A percentile compares a stretch with the other conserved stretches of the same genome.
phyloP scores from a whole-genome alignment of 345 rosid genomes.

The Nephelium lappaceum region DNA sequence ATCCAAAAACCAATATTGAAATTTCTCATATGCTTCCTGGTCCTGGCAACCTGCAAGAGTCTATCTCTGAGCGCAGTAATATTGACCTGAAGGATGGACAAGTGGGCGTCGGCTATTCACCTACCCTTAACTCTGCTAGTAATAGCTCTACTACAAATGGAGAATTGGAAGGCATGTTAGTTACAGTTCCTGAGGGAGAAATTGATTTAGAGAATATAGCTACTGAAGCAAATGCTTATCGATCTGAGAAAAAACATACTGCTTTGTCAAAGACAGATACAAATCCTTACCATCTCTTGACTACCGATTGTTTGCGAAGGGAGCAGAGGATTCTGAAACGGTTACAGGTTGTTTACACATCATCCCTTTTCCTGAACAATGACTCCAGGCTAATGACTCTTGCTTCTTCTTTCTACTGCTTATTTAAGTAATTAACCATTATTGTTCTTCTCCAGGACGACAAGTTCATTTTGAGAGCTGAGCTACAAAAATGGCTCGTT shows the following conservation, averaged over 20 bases:
- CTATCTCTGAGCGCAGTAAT: constrained; percentile 35
- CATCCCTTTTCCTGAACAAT: constrained; percentile 18
- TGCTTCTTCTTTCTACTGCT: constrained; percentile 15
- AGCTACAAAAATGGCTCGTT: constrained; percentile 80
- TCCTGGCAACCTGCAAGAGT: constrained; percentile 42
- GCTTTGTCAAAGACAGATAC: constrained; percentile 34
- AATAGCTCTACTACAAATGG: neutral
- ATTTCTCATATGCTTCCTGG: constrained; percentile 28
- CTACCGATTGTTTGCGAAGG: constrained; percentile 72
- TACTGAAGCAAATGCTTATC: constrained; percentile 37
- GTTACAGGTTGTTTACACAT: constrained; percentile 51
- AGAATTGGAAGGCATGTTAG: neutral
- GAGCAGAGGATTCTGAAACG: constrained; percentile 82
- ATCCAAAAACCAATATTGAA: constrained; percentile 41
- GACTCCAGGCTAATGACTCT: constrained; percentile 5
- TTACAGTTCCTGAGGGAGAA: constrained; percentile 32
- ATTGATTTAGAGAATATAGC: constrained; percentile 29
- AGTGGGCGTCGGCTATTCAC: neutral
- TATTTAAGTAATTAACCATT: neutral
- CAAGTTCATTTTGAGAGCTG: constrained; percentile 73
- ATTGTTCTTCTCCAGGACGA: constrained; percentile 57
- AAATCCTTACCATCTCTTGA: constrained; percentile 40
- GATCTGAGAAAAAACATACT: constrained; percentile 37
- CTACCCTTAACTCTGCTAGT: neutral
- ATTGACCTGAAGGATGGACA: neutral